phyloP scores from a whole-genome alignment of 2,329 filamentous ascomycete genomes.

The Neurospora sp. region DNA sequence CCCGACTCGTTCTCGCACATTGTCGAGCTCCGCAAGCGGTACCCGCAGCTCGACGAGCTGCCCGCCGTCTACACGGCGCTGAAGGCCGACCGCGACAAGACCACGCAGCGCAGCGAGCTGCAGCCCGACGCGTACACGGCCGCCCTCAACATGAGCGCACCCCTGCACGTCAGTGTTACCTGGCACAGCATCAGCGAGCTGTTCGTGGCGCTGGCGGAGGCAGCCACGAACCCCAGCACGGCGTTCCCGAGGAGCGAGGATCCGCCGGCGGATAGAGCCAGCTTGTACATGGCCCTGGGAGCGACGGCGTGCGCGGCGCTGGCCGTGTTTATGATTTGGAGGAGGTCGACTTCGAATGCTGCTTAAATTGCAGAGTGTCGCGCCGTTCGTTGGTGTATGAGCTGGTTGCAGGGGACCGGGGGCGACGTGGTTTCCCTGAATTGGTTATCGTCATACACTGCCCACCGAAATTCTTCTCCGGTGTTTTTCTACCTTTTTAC shows the following conservation, averaged over 20 bases:
- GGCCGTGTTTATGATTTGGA: constrained; percentile 57
- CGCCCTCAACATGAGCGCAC: constrained; percentile 75
- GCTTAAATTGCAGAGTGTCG: background rate
- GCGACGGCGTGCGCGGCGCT: constrained; percentile 56
- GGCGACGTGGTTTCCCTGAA: background rate
- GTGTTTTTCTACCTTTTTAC: background rate
- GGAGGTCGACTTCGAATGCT: constrained; percentile 37
- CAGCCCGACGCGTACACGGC: constrained; percentile 91
- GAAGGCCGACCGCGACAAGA: constrained; percentile 93
- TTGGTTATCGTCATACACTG: background rate
- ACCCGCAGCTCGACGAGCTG: constrained; percentile 77
- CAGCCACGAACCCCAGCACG: constrained; percentile 78
- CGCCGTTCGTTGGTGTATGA: background rate
- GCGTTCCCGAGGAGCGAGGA: constrained; percentile 88
- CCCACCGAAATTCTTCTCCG: background rate
- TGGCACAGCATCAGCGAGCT: constrained; percentile 92
- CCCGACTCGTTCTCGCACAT: constrained; percentile 94
- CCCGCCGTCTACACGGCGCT: constrained; percentile 87
- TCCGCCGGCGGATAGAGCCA: constrained; percentile 71
- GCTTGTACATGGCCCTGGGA: constrained; percentile 75
- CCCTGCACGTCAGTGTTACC: constrained; percentile 86
- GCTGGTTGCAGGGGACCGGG: background rate
- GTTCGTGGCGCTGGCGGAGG: constrained; percentile 85
- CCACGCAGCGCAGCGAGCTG: constrained; percentile 82
- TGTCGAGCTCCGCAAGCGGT: constrained; percentile 65